Evolutionary conservation across 2,329 filamentous ascomycete genomes (phyloP).

Genomic region (Claviceps cyperi): DNA sequence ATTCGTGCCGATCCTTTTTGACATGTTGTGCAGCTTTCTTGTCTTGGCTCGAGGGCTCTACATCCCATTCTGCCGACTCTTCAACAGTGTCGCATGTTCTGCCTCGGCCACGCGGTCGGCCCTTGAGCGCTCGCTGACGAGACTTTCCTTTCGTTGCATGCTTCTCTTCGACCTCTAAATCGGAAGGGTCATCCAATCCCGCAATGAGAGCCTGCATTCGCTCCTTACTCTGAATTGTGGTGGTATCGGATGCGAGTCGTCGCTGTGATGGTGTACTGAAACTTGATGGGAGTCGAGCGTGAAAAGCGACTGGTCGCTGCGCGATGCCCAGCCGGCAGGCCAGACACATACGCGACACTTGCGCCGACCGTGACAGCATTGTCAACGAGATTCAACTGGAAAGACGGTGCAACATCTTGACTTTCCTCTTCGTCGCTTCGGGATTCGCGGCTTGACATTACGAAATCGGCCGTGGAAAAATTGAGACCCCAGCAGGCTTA

Average conservation of each 20-base stretch:
- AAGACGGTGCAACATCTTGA: background rate
- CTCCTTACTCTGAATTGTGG: constrained; percentile 9
- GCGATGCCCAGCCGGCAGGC: constrained; percentile 19
- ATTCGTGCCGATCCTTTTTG: background rate
- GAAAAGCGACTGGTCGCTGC: constrained; percentile 8
- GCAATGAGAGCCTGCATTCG: constrained; percentile 14
- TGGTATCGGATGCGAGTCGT: constrained; percentile 13
- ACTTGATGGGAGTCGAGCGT: constrained; percentile 4
- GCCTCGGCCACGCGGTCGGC: background rate
- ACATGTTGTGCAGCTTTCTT: background rate
- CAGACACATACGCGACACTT: constrained; percentile 20
- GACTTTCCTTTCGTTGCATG: background rate
- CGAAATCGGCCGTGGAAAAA: background rate
- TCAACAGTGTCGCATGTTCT: background rate
- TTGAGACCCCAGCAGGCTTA: constrained; percentile 2
- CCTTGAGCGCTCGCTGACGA: constrained; percentile 1
- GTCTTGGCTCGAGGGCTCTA: background rate
- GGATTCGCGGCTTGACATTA: background rate
- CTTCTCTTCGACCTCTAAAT: background rate
- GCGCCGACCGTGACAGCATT: constrained; percentile 23
- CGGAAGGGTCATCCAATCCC: background rate
- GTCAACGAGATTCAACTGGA: constrained; percentile 1
- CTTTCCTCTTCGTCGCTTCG: background rate
- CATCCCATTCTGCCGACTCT: constrained; percentile 6
- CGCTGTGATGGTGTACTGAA: constrained; percentile 6